Evolutionary conservation across 257 asterid genomes (phyloP), one percentile per base, ranked within the genome.

Genomic region (Solanum phureja): DNA sequence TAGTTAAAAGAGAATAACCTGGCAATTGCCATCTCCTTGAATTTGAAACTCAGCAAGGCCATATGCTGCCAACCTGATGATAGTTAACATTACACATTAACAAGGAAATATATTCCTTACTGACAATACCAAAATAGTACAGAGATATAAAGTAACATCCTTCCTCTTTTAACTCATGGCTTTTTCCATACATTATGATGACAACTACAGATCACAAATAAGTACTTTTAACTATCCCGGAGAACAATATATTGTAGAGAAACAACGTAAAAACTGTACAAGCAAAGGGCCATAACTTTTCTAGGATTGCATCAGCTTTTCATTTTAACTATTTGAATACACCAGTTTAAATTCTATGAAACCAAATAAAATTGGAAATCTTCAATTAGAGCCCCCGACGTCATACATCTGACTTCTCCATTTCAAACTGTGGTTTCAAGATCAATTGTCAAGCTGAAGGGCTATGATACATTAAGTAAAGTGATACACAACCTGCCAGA

Each of bases 11-110:
- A 85, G 90, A 90, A 94, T 64, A 91, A 95, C 99, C 98, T 96
- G 99, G 90, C 99, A 96, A 92, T 79, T 96, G 64, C 99, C 99
- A 87, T 96, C 99, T 89, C 99, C 99, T 87, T 94, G 97, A 7
- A 96, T 96, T 89, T 90, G 98, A 92, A 96, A 66, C 93, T 96
- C 99, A 44, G 98, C 94, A 87, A 96, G 92, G 88, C 97, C 93
- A 90, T 96, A 93, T 35, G 94, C 92, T 31, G 94, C 86, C 89
- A 96, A 85, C 96, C 99, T 96, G 95, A 79, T 81, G 69, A 81
- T 29, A 31, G 29, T 31, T 46, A 29, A 8, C 69, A 49, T 46
- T 29, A 81, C 34, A 8, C 83, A 38, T 81, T 49, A 52, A 81
- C 42, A 81, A 46, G 44, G 31, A 49, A 29, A 46, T 24, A 12